phyloP scores from a whole-genome alignment of 2,329 filamentous ascomycete genomes.

The Botryotinia globosa region DNA sequence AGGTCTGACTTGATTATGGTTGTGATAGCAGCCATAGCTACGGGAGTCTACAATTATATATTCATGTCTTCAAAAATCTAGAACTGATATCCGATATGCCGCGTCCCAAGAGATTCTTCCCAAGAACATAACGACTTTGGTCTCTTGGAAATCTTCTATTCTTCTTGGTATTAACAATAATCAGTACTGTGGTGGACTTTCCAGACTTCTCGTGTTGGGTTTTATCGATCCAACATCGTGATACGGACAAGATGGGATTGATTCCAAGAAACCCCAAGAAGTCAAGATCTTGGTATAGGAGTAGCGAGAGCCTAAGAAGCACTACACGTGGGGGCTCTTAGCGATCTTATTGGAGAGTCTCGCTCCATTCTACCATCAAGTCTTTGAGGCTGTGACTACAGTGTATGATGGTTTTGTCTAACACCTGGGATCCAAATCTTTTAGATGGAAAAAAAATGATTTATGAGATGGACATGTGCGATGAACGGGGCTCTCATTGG shows the following conservation, averaged over 20 bases:
- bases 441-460: background rate
- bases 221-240: background rate
- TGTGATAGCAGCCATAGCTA: background rate
- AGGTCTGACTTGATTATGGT: background rate
- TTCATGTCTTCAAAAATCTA: background rate
- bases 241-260: background rate
- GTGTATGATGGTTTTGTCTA: background rate
- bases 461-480: background rate
- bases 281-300: constrained; percentile 2
- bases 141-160: background rate
- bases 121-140: background rate
- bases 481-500: background rate
- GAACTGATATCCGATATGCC: background rate
- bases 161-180: constrained; percentile 1
- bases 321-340: background rate
- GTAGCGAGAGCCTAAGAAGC: background rate
- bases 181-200: background rate
- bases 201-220: background rate
- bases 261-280: background rate
- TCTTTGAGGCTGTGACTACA: constrained; percentile 4
- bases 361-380: background rate
- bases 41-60: background rate
- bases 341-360: background rate
- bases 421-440: background rate
- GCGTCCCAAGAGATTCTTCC: background rate